These are phyloP conservation scores for Candida vaughaniae DNA, from an alignment of 805 yeast genomes.

Conservation along the genomic window DNA sequence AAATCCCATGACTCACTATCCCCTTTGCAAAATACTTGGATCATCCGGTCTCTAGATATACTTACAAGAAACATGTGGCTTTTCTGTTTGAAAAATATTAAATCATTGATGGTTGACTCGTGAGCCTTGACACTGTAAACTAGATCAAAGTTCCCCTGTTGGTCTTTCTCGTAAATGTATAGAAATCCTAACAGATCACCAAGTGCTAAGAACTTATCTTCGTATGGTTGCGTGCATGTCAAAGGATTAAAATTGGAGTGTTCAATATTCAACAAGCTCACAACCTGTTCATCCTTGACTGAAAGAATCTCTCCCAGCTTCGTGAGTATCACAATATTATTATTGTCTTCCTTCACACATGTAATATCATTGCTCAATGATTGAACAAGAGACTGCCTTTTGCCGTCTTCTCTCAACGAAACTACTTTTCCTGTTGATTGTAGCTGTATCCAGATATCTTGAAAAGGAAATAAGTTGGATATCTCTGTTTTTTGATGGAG, in stretches of 20 bases:
- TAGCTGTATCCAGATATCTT: no score
- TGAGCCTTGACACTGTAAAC: slow-evolving; percentile 44
- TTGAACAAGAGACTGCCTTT: background rate
- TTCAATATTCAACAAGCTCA: no score
- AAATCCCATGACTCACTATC: slow-evolving; percentile 44
- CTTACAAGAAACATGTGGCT: slow-evolving; percentile 37
- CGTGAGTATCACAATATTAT: background rate
- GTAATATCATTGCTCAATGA: background rate
- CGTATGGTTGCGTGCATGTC: no score
- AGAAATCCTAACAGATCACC: slow-evolving; percentile 54
- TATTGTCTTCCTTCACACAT: background rate
- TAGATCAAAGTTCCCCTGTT: no score
- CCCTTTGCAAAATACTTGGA: slow-evolving; percentile 47
- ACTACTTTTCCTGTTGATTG: no score
- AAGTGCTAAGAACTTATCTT: slow-evolving; percentile 26
- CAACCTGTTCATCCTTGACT: no score
- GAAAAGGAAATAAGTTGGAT: no score
- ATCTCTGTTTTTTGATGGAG: no score
- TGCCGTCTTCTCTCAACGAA: no score
- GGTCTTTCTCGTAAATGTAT: slow-evolving; percentile 22
- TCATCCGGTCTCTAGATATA: slow-evolving; percentile 61
- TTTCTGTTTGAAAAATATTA: slow-evolving; percentile 32
- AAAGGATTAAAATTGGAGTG: no score
- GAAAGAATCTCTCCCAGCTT: background rate
- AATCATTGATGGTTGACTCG: slow-evolving; percentile 50